Evolutionary conservation across 805 yeast species (phyloP).

Genomic region (Saitoella complicata): DNA sequence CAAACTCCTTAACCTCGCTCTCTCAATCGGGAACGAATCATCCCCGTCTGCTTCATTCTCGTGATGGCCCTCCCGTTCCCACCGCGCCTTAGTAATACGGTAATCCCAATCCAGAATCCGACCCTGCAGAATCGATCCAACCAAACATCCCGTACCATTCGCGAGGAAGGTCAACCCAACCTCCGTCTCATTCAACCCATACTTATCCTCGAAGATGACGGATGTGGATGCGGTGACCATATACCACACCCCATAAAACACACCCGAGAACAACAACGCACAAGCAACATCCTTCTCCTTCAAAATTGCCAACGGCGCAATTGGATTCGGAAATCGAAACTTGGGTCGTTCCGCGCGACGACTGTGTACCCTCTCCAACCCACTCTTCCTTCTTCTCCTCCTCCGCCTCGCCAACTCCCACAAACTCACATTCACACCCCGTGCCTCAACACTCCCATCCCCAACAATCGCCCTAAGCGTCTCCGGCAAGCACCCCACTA

Average conservation of each 20-base stretch:
- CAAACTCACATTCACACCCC: background rate
- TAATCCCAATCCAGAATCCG: background rate
- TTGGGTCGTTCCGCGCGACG: no score
- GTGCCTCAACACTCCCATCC: slow-evolving; percentile 54
- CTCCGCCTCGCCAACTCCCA: no score
- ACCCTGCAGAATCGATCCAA: background rate
- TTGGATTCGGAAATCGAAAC: no score
- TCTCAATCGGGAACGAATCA: slow-evolving; percentile 4
- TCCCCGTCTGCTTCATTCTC: no score
- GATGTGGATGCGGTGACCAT: background rate
- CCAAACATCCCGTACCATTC: background rate
- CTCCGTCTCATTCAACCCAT: background rate
- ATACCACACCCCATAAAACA: background rate
- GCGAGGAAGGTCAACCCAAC: background rate
- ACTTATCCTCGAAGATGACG: background rate
- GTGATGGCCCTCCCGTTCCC: background rate
- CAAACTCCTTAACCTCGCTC: slow-evolving; percentile 3
- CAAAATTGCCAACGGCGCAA: no score
- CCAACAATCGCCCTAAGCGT: slow-evolving; percentile 54
- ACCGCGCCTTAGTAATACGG: background rate
- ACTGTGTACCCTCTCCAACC: no score
- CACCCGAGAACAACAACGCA: background rate
- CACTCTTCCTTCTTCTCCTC: no score
- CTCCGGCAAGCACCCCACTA: slow-evolving; percentile 57
- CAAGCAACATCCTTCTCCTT: background rate